These are phyloP conservation scores for Raphanus raphanistrum DNA, from an alignment of 345 rosid genomes.

Conservation along the genomic window DNA sequence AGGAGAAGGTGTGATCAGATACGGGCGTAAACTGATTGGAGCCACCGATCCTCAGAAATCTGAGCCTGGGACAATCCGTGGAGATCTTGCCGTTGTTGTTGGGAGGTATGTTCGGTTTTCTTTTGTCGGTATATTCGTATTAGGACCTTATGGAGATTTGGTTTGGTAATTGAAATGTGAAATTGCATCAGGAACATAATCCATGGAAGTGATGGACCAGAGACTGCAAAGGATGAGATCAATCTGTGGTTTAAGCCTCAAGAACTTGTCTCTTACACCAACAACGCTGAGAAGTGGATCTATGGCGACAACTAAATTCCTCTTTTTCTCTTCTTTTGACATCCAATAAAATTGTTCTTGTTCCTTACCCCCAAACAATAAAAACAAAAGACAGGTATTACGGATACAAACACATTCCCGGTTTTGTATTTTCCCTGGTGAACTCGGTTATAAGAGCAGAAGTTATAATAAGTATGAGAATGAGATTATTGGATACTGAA, in stretches of 20 bases:
- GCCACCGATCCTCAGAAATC: constrained; percentile 99
- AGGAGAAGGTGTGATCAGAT: constrained; percentile 94
- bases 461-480: constrained; percentile 14
- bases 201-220: constrained; percentile 98
- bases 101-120: constrained; percentile 63
- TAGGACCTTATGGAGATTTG: background rate
- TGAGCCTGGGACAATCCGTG: constrained; percentile 96
- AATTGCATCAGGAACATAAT: constrained; percentile 70
- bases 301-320: constrained; percentile 62
- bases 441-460: background rate
- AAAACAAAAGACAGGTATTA: background rate
- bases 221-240: constrained; percentile 93
- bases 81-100: constrained; percentile 91
- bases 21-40: constrained; percentile 93
- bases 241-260: constrained; percentile 92
- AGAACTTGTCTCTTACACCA: constrained; percentile 79
- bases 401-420: background rate
- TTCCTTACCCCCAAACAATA: background rate
- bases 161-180: constrained; percentile 13
- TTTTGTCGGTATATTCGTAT: background rate
- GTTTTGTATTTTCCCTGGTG: background rate
- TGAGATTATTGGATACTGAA: background rate
- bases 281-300: constrained; percentile 90
- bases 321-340: background rate
- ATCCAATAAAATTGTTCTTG: background rate